Evolutionary conservation across 1,139 yeast species (phyloP).

Genomic region (Candida sp.): DNA sequence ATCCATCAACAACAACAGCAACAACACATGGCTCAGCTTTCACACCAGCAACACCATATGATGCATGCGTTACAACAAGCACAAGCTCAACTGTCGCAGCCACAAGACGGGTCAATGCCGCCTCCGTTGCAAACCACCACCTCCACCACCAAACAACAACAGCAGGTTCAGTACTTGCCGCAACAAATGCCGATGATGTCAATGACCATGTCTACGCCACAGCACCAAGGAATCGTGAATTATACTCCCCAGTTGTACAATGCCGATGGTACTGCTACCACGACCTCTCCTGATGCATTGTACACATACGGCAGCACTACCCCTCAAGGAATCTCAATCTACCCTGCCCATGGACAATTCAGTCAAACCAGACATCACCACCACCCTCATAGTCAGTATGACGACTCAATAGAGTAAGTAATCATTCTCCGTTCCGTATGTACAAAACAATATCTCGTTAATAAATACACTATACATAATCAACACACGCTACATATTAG

Average conservation of each 20-base stretch:
- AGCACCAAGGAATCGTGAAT: constrained; percentile 27
- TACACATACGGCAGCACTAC: not conserved
- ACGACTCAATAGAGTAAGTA: constrained; percentile 7
- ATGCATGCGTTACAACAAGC: constrained; percentile 14
- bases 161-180: constrained; percentile 12
- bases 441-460: not conserved
- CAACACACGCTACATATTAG: constrained; percentile 46
- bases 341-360: not conserved
- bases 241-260: constrained; percentile 3
- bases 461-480: not conserved
- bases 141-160: constrained; percentile 9
- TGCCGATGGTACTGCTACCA: not conserved
- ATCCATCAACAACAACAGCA: constrained; percentile 5
- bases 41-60: constrained; percentile 14
- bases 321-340: constrained; percentile 4
- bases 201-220: constrained; percentile 54
- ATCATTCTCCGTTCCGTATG: not conserved
- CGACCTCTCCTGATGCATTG: constrained; percentile 3
- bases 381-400: constrained; percentile 2
- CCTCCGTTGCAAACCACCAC: constrained; percentile 5
- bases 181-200: constrained; percentile 23
- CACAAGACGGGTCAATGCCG: constrained; percentile 10
- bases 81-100: constrained; percentile 9
- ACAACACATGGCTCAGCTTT: constrained; percentile 1
- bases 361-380: constrained; percentile 1